Evolutionary conservation across 176 grass and related monocot genomes (phyloP).

Genomic region (Aegilops speltoides): DNA sequence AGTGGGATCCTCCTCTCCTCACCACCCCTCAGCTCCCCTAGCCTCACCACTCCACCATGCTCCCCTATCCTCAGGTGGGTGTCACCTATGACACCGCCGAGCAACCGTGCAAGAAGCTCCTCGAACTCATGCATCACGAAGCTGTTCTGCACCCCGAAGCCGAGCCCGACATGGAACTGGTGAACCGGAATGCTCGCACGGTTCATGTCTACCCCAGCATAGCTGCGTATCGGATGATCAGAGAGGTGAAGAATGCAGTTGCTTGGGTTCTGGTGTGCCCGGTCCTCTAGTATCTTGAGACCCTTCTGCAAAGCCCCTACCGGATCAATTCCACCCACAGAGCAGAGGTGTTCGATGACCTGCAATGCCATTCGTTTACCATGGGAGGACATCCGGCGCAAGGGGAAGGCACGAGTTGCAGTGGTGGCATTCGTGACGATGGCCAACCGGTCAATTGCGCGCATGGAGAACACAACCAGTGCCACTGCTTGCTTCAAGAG

Average conservation of each 20-base stretch:
- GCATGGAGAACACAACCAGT: constrained; percentile 83
- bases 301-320: constrained; percentile 81
- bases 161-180: constrained; percentile 78
- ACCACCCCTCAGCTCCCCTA: constrained; percentile 79
- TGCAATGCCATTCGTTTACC: constrained; percentile 81
- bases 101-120: constrained; percentile 70
- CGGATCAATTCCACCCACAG: constrained; percentile 63
- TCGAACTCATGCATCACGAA: constrained; percentile 92
- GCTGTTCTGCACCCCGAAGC: constrained; percentile 68
- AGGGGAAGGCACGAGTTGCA: constrained; percentile 79
- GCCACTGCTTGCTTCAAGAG: constrained; percentile 91
- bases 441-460: constrained; percentile 70
- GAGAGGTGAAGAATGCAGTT: constrained; percentile 83
- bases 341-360: constrained; percentile 86
- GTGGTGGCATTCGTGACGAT: constrained; percentile 88
- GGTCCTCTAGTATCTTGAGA: constrained; percentile 85
- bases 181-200: constrained; percentile 49
- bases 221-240: constrained; percentile 44
- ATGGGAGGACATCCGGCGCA: constrained; percentile 81
- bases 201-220: constrained; percentile 36
- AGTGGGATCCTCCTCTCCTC: constrained; percentile 90
- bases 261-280: constrained; percentile 78
- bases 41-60: constrained; percentile 55
- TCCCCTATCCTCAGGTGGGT: constrained; percentile 75
- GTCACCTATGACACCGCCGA: constrained; percentile 71